Evolutionary conservation across 306 rosid genomes (phyloP).

Genomic region (Morella rubra): DNA sequence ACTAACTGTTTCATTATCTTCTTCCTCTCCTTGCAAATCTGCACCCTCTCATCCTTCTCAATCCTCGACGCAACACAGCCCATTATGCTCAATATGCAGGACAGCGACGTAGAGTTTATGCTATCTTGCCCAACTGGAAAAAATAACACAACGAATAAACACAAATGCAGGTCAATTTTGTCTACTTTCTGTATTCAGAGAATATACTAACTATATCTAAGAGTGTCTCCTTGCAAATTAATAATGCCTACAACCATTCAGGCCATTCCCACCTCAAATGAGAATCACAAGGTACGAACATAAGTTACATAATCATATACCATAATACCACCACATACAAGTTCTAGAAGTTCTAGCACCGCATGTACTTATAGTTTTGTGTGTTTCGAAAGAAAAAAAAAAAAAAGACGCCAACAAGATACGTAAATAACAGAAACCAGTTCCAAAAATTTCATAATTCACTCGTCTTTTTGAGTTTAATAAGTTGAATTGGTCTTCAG

Average conservation of each 20-base stretch:
- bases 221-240: constrained; percentile 9
- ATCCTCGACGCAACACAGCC: constrained; percentile 78
- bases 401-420: not conserved
- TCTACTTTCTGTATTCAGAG: constrained; percentile 4
- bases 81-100: constrained; percentile 43
- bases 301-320: too few relatives aligned
- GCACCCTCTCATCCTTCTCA: constrained; percentile 66
- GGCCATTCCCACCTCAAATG: not conserved
- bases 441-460: constrained; percentile 3
- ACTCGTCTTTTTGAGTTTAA: constrained; percentile 3
- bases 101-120: constrained; percentile 16
- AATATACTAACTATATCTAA: not conserved
- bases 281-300: constrained; percentile 8
- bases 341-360: constrained; percentile 11
- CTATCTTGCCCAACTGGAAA: constrained; percentile 10
- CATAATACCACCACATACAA: not conserved
- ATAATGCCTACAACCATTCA: constrained; percentile 3
- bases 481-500: not conserved
- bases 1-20: constrained; percentile 69
- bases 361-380: not conserved
- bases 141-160: constrained; percentile 21
- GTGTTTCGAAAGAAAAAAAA: constrained; percentile 20
- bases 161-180: constrained; percentile 10
- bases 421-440: constrained; percentile 17
- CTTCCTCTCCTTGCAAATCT: constrained; percentile 75